Conservation (phyloP, 345 rosid genomes). For the Eucalyptus pauciflora region DNA sequence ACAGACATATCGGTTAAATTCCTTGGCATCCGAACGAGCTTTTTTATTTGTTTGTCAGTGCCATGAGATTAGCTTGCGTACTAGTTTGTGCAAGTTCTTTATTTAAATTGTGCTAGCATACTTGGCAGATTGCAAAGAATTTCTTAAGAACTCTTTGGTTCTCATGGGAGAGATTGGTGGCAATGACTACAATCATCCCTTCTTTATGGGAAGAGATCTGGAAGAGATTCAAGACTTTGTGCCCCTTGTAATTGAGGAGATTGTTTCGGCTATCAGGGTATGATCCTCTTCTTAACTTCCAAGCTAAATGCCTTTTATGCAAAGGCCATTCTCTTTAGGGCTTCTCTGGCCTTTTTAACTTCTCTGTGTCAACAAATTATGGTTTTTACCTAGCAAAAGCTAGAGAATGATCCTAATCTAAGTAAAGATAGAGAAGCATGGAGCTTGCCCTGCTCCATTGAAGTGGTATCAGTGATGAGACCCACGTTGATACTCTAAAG, state of each 20-base stretch:
- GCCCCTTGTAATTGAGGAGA: constrained; percentile 18
- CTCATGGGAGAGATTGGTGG: constrained; percentile 54
- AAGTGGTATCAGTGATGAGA: not conserved
- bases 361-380: not conserved
- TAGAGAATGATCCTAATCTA: not conserved
- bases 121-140: constrained; percentile 17
- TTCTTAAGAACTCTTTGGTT: constrained; percentile 17
- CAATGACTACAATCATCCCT: constrained; percentile 26
- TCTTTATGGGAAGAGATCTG: constrained; percentile 1
- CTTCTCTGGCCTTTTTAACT: not conserved
- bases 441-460: not conserved
- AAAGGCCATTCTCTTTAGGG: not conserved
- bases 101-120: not conserved
- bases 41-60: not conserved
- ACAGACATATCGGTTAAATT: not conserved
- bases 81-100: not conserved
- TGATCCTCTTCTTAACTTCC: not conserved
- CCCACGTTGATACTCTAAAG: not conserved
- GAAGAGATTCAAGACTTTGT: constrained; percentile 9
- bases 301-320: not conserved
- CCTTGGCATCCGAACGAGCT: fast-evolving
- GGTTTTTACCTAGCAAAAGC: not conserved
- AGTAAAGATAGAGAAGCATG: not conserved
- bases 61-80: not conserved
- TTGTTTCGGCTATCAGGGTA: constrained; percentile 26